Percentiles rank a stretch among this genome's conserved stretches.
Conservation (phyloP, 2,329 filamentous ascomycete genomes). For the Neopestalotiopsis sp. region DNA sequence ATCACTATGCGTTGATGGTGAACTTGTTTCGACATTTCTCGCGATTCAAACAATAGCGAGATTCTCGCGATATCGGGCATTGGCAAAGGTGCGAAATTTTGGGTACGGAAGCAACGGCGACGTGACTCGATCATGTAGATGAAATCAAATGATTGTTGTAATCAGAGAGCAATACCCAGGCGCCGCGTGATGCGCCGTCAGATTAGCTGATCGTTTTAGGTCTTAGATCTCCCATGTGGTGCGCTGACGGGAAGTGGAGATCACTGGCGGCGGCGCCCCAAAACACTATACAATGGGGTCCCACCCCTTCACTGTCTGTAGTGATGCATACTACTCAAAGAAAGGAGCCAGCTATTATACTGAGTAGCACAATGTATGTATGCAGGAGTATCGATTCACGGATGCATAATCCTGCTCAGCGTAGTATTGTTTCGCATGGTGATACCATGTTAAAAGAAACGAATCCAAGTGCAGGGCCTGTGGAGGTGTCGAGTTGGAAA, state of each 20-base stretch:
- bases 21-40: no score
- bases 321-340: no score
- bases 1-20: no score
- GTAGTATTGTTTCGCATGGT: not conserved
- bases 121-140: not conserved
- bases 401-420: not conserved
- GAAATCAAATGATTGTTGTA: not conserved
- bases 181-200: not conserved
- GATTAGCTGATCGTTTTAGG: not conserved
- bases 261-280: not conserved
- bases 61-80: no score
- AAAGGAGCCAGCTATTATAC: not conserved
- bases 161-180: no score
- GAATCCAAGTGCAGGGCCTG: not conserved
- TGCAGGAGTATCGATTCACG: no score
- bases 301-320: not conserved
- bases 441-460: not conserved
- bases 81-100: not conserved
- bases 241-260: not conserved
- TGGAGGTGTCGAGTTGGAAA: not conserved
- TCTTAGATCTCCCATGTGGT: not conserved
- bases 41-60: no score
- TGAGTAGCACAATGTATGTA: no score
- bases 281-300: slow-evolving; percentile 1
- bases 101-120: not conserved